These are phyloP conservation scores for Raddia distichophylla DNA, from an alignment of 176 grass and related monocot genomes.

Conservation along the genomic window DNA sequence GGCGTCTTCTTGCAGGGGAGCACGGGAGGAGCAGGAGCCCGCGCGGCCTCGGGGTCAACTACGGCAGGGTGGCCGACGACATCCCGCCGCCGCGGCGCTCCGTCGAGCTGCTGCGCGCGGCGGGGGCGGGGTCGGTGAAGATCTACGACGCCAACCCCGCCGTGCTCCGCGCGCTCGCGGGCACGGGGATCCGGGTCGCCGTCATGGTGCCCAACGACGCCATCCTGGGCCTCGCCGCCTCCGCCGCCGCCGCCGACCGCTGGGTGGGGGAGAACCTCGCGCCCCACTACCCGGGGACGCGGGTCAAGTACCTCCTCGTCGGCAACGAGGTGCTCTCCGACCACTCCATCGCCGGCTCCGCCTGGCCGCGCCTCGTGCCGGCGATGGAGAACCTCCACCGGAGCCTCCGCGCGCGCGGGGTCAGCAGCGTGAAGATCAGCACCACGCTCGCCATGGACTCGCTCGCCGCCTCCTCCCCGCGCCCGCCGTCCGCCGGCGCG, in stretches of 20 bases:
- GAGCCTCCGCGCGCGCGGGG: constrained; percentile 39
- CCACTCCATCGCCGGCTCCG: constrained; percentile 50
- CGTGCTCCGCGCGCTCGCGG: constrained; percentile 69
- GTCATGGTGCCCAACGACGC: constrained; percentile 94
- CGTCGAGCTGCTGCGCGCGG: constrained; percentile 54
- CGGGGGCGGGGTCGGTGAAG: constrained; percentile 72
- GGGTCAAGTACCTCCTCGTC: constrained; percentile 80
- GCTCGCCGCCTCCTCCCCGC: constrained; percentile 49
- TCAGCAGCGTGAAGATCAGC: constrained; percentile 76
- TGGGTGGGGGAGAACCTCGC: constrained; percentile 68
- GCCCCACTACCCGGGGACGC: constrained; percentile 53
- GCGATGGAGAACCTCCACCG: constrained; percentile 78
- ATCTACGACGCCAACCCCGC: constrained; percentile 81
- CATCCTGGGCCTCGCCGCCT: constrained; percentile 62
- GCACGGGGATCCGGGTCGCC: constrained; percentile 60
- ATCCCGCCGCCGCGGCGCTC: constrained; percentile 59
- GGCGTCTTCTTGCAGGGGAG: not conserved
- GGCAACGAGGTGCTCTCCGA: constrained; percentile 96
- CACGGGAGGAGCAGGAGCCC: constrained; percentile 36
- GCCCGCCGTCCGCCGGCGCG: constrained; percentile 59
- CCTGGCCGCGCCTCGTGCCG: constrained; percentile 68
- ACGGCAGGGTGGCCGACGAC: constrained; percentile 76
- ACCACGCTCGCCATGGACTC: constrained; percentile 92
- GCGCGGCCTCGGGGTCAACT: constrained; percentile 78
- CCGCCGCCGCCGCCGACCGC: constrained; percentile 57